Conservation (phyloP, 495 filamentous ascomycete genomes). For the Penicillium angulare region DNA sequence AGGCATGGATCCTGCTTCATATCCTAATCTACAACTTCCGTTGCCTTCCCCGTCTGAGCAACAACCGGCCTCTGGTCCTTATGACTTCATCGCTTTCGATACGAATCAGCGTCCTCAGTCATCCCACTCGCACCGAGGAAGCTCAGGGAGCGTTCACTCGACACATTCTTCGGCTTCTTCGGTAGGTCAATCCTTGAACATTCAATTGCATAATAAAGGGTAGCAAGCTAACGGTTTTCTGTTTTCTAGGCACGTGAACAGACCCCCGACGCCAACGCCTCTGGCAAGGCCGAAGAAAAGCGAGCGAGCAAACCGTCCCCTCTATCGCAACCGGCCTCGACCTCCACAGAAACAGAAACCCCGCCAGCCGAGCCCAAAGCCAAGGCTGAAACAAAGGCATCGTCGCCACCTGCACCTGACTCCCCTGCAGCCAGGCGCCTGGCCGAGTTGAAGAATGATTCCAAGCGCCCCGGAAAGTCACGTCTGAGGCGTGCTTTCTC, state of each 20-base stretch:
- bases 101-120: constrained; percentile 43
- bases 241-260: constrained; percentile 13
- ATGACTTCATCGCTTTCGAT: constrained; percentile 38
- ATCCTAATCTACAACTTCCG: constrained; percentile 39
- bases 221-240: constrained; percentile 13
- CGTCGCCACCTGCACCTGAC: constrained; percentile 25
- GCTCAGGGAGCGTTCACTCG: constrained; percentile 54
- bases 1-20: constrained; percentile 63
- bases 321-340: constrained; percentile 76
- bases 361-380: too few relatives aligned
- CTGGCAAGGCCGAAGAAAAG: constrained; percentile 45
- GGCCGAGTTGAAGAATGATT: constrained; percentile 73
- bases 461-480: constrained; percentile 75
- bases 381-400: constrained; percentile 17
- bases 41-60: constrained; percentile 25
- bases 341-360: too few relatives aligned
- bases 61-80: constrained; percentile 23
- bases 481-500: constrained; percentile 90
- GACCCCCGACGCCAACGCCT: constrained; percentile 13
- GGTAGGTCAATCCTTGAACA: constrained; percentile 39
- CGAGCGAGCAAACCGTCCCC: constrained; percentile 78
- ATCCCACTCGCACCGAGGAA: constrained; percentile 58
- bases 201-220: neutral
- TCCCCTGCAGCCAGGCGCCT: constrained; percentile 80
- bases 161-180: constrained; percentile 54